These are phyloP conservation scores for Lichtheimia ramosa DNA, from an alignment of 371 early-diverging fungal genomes.

Conservation along the genomic window DNA sequence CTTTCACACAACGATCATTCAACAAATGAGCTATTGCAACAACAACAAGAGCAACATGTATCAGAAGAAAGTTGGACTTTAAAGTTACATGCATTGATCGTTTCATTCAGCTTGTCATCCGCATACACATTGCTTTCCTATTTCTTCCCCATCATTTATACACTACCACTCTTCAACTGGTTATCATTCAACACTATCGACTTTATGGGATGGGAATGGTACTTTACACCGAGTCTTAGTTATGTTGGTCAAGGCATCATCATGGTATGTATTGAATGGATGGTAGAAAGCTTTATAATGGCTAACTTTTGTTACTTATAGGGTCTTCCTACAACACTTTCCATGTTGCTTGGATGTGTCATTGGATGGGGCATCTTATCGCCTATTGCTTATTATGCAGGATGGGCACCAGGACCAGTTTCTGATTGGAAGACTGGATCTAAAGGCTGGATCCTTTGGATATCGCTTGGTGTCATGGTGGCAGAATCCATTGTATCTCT, in stretches of 20 bases:
- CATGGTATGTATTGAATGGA: constrained; percentile 47
- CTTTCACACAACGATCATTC: not conserved
- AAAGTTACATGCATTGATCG: constrained; percentile 55
- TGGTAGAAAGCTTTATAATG: not conserved
- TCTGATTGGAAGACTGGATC: constrained; percentile 72
- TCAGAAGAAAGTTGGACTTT: constrained; percentile 57
- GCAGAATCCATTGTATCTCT: constrained; percentile 74
- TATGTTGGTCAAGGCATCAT: constrained; percentile 86
- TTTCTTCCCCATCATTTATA: constrained; percentile 60
- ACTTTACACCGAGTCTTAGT: constrained; percentile 72
- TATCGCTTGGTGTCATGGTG: constrained; percentile 83
- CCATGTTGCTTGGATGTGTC: constrained; percentile 75
- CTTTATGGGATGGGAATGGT: constrained; percentile 71
- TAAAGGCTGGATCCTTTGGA: constrained; percentile 85
- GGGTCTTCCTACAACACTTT: constrained; percentile 71
- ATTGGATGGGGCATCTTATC: constrained; percentile 83
- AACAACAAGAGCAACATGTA: not conserved
- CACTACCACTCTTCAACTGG: constrained; percentile 71
- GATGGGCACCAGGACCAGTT: constrained; percentile 80
- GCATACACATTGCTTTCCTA: constrained; percentile 67
- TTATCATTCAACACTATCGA: constrained; percentile 42
- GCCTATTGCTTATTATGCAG: constrained; percentile 63
- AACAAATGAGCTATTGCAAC: not conserved
- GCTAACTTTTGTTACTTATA: constrained; percentile 6
- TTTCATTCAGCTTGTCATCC: constrained; percentile 62